phyloP scores from a whole-genome alignment of 2,329 filamentous ascomycete species.

The Pseudocercospora fijiensis region DNA sequence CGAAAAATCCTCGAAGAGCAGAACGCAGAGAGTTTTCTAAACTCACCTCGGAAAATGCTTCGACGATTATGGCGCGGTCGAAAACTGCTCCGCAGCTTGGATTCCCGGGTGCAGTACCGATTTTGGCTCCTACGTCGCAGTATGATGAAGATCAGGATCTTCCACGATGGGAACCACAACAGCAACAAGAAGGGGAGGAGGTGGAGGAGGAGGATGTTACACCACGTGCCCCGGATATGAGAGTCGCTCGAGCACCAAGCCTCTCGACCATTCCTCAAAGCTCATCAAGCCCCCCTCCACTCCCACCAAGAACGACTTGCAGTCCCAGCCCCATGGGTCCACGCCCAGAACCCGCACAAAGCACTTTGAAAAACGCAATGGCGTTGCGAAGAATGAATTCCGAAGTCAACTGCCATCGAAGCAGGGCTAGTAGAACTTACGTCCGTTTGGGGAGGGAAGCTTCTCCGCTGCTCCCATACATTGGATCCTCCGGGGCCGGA shows the following conservation, averaged over 20 bases:
- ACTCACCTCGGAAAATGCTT: slow-evolving; percentile 37
- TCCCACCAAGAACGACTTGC: not conserved
- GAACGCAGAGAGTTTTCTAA: slow-evolving; percentile 1
- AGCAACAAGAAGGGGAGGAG: not conserved
- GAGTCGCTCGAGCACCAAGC: slow-evolving; percentile 19
- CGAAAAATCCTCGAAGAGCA: slow-evolving; percentile 20
- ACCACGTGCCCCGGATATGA: slow-evolving; percentile 8
- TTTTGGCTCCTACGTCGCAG: slow-evolving; percentile 25
- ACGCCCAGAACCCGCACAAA: slow-evolving; percentile 39
- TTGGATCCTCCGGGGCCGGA: slow-evolving; percentile 10
- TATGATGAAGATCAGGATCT: slow-evolving; percentile 13
- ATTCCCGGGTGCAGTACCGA: slow-evolving; percentile 27
- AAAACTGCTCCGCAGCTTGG: slow-evolving; percentile 14
- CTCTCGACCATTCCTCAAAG: slow-evolving; percentile 25
- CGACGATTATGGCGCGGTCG: slow-evolving; percentile 31
- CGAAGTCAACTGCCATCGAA: slow-evolving; percentile 34
- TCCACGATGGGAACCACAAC: slow-evolving; percentile 18
- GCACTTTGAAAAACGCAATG: slow-evolving; percentile 42
- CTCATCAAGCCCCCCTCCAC: slow-evolving; percentile 17
- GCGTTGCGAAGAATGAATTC: slow-evolving; percentile 48
- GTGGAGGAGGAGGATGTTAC: slow-evolving; percentile 7
- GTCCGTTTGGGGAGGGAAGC: slow-evolving; percentile 44
- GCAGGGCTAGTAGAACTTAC: slow-evolving; percentile 36
- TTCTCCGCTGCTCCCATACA: slow-evolving; percentile 36
- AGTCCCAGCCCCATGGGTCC: slow-evolving; percentile 32